Percentiles rank a stretch among this genome's conserved stretches.
phyloP scores from a whole-genome alignment of 148 eudicot genomes.

The Spergularia marina region DNA sequence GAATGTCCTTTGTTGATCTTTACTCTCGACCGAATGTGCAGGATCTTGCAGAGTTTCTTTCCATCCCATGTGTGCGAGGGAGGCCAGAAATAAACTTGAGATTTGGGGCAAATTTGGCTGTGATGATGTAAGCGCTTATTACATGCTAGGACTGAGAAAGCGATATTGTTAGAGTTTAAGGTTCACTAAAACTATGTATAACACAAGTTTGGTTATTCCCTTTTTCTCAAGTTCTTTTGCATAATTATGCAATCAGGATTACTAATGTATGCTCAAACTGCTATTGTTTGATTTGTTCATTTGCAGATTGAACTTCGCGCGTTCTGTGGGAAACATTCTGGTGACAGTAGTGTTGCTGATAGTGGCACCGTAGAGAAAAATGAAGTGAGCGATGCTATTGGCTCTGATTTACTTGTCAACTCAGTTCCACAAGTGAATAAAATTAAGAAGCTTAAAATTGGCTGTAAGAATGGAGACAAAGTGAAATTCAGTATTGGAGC shows the following conservation, averaged over 20 bases:
- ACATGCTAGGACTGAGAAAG: constrained; percentile 6
- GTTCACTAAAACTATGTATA: background rate
- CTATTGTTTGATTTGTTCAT: background rate
- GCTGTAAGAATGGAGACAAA: constrained; percentile 53
- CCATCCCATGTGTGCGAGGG: constrained; percentile 97
- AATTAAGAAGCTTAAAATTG: constrained; percentile 47
- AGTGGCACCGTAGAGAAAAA: constrained; percentile 27
- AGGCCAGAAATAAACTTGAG: constrained; percentile 87
- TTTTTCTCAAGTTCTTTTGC: background rate
- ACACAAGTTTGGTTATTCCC: background rate
- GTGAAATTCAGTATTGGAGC: constrained; percentile 36
- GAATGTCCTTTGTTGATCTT: constrained; percentile 1
- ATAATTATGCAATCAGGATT: background rate
- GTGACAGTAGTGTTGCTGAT: constrained; percentile 24
- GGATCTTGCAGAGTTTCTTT: constrained; percentile 93
- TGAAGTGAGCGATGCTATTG: constrained; percentile 27
- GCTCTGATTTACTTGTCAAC: constrained; percentile 33
- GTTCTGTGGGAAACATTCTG: constrained; percentile 85
- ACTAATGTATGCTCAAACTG: background rate
- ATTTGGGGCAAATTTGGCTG: constrained; percentile 91
- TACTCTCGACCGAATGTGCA: constrained; percentile 31
- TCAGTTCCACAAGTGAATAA: constrained; percentile 30
- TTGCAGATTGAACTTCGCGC: constrained; percentile 85
- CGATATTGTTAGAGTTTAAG: background rate
- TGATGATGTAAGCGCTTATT: constrained; percentile 73